phyloP scores from a whole-genome alignment of 2,329 filamentous ascomycete genomes.

The Coniochaeta hoffmannii region DNA sequence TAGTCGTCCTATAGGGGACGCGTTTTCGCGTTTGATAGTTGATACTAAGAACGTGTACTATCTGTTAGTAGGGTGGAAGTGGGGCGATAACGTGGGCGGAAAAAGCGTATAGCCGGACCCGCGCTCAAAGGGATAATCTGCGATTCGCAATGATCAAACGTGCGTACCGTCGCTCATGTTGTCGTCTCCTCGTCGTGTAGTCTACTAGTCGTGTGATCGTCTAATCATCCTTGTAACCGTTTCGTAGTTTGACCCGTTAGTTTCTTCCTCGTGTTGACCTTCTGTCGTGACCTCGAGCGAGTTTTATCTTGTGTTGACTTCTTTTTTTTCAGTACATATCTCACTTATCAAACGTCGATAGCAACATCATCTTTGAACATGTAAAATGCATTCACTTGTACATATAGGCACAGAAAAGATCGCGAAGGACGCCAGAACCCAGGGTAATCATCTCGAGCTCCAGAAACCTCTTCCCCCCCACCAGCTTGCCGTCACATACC shows the following conservation, averaged over 20 bases:
- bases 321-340: too few species aligned
- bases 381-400: conserved; percentile 1
- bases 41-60: too few species aligned
- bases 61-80: too few species aligned
- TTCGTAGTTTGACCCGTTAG: not conserved
- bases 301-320: too few species aligned
- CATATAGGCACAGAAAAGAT: not conserved
- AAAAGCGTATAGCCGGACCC: too few species aligned
- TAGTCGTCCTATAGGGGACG: too few species aligned
- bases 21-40: too few species aligned
- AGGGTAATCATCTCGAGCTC: not conserved
- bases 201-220: not conserved
- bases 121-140: too few species aligned
- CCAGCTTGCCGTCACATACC: not conserved
- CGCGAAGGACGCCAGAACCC: not conserved
- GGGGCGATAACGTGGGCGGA: too few species aligned
- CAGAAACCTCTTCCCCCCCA: not conserved
- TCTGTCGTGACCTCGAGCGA: not conserved
- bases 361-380: not conserved
- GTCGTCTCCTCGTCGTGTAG: not conserved
- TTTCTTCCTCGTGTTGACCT: not conserved
- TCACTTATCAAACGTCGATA: not conserved
- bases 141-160: too few species aligned
- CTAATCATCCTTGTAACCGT: not conserved
- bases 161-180: too few species aligned